Base-by-base conservation (phyloP, 768 basidiomycete species). In the Pholiota conissans region DNA sequence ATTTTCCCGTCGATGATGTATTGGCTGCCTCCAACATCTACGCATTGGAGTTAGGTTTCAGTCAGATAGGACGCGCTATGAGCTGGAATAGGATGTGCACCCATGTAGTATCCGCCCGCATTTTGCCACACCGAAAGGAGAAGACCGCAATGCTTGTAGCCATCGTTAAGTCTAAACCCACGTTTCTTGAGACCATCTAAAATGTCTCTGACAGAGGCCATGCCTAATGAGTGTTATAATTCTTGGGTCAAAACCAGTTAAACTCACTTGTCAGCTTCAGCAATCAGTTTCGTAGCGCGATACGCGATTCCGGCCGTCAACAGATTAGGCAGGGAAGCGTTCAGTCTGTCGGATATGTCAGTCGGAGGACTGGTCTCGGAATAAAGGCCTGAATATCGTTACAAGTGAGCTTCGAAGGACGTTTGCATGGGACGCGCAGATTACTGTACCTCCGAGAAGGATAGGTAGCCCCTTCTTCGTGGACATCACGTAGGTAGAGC, bases 31-130 rank as follows among this genome's bases (percentile, higher is more conserved):
- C 86, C 86, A 18, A 80, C 79, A 61, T 85, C 84, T 84, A 50
- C 18, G 22, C 11, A 53, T n/a, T 46, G 45, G n/a, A 14, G 22
- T n/a, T 16, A 27, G 29, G 3, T 20, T 48, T 24, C 16, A 20
- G 3, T 42, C 5, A 6, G n/a, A 42, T 18, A 42, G 26, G 10
- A 28, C 16, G 5, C 32, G 3, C 24, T 56, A 26, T 35, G 22
- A 11, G n/a, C n/a, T n/a, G n/a, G 18, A 14, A 42, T 13, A 5
- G 3, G 22, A 45, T 24, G 55, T 73, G 24, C 57, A 82, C 88
- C 86, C 1, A 89, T 72, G 69, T 90, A 90, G 68, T 86, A 90
- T 5, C 89, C 86, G 24, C 86, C 87, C 0, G 72, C 82, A 40
- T 74, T 76, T 7, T 66, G 67, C 67, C 76, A 82, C 13, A 78